These are phyloP conservation scores for Corymbia maculata DNA, from an alignment of 345 rosid species.

Conservation along the genomic window DNA sequence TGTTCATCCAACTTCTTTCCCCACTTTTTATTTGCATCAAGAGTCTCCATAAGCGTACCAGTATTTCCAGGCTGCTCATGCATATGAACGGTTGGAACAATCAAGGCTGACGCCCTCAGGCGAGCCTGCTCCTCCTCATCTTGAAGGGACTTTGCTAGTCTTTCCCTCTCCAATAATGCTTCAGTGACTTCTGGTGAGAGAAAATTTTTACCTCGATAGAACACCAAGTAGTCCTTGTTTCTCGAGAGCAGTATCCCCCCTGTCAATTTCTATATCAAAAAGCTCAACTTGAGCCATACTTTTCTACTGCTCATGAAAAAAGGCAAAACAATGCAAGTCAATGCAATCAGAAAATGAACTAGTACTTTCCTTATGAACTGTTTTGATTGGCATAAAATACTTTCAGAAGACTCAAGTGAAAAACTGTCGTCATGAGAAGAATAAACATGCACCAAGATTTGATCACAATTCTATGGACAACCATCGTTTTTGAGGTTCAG, in stretches of 20 bases:
- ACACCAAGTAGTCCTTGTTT: slow-evolving; percentile 89
- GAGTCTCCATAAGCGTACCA: slow-evolving; percentile 82
- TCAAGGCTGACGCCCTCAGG: slow-evolving; percentile 56
- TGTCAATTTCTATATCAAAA: background rate
- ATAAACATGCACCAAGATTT: background rate
- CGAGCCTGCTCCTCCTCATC: slow-evolving; percentile 84
- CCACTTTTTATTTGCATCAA: slow-evolving; percentile 79
- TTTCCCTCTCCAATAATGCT: slow-evolving; percentile 77
- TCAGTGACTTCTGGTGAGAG: slow-evolving; percentile 64
- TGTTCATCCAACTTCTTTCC: slow-evolving; percentile 50
- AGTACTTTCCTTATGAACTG: background rate
- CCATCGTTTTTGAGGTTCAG: background rate
- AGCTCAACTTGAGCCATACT: background rate
- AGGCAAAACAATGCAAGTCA: background rate
- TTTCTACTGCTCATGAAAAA: background rate
- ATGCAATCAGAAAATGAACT: background rate
- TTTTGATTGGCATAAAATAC: background rate
- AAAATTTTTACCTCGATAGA: slow-evolving; percentile 88
- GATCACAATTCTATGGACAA: background rate
- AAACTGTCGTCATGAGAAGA: background rate
- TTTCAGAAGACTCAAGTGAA: background rate
- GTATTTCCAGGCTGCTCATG: slow-evolving; percentile 39
- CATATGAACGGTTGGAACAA: slow-evolving; percentile 24
- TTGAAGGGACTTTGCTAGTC: slow-evolving; percentile 52
- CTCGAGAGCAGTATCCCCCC: slow-evolving; percentile 79